Base-by-base conservation (phyloP, 1,284 basidiomycete species). In the Xerocomus minutiporus region DNA sequence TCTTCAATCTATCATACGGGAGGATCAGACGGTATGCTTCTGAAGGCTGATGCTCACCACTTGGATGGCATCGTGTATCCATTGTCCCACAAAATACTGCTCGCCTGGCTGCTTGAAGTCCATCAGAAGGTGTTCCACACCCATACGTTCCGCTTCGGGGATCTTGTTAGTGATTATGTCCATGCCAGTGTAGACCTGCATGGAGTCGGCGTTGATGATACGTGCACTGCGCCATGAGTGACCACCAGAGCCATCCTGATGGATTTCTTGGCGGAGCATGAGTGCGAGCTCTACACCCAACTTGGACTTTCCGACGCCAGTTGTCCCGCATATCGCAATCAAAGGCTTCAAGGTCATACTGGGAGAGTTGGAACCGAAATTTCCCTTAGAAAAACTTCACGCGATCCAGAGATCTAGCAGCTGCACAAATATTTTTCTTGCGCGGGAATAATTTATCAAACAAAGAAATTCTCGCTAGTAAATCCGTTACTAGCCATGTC, bases 161-260 rank as follows among this genome's bases (percentile, higher is more conserved):
- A 95, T 82, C 73, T 99, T 99, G 73, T 99, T 99, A 20, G 97
- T 99, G 62, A 98, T 88, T 50, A 97, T 77, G 68, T 98, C 91
- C 63, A 99, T 78, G 0, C 96, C 95, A n/a, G 78, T 76, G 70
- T 99, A 99, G 13, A 95, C 87, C 71, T 99, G 97, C 95, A 99
- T 99, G 9, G 96, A 87, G 72, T 99, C 97, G 8, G 94, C 91
- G 61, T 97, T 97, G 66, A 99, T 88, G 59, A 98, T 80, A 63
- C 86, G 80, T 13, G 85, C 86, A 15, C 82, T 79, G 15, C 68
- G 70, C 77, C 84, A 87, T 38, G 68, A 71, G 61, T 70, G 67
- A 20, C 59, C 63, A 32, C 62, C n/a, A 9, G 52, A 28, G n/a
- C 11, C 6, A 44, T 53, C 56, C 45, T 51, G 52, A 48, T 48